Percentiles rank a stretch among this genome's conserved stretches.
Evolutionary conservation across 495 filamentous ascomycete species (phyloP).

Genomic region (Penicillium arizonense): DNA sequence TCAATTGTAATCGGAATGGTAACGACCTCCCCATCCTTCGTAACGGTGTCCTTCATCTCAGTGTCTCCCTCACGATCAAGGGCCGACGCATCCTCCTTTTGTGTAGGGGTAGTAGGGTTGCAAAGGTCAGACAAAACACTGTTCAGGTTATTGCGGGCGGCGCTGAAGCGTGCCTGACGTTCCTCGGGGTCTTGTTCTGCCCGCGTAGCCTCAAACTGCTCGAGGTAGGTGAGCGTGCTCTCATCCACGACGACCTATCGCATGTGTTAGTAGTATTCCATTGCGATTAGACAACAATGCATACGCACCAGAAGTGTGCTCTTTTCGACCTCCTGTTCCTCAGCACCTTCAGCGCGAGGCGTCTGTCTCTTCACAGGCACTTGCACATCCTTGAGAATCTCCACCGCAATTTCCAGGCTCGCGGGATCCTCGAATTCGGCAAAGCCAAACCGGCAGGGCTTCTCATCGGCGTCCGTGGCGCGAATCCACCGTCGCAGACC

Average conservation of each 20-base stretch:
- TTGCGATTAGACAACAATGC: background rate
- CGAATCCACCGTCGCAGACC: conserved; percentile 82
- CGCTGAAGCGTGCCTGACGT: conserved; percentile 64
- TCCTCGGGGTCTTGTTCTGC: conserved; percentile 65
- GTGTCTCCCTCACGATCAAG: conserved; percentile 66
- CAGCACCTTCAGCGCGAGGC: conserved; percentile 43
- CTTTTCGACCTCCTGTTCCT: conserved; percentile 65
- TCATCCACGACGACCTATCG: conserved; percentile 73
- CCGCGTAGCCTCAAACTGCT: conserved; percentile 68
- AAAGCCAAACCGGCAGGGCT: conserved; percentile 89
- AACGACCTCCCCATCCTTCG: conserved; percentile 70
- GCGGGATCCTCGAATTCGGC: conserved; percentile 94
- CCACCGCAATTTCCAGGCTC: conserved; percentile 80
- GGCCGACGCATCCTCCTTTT: conserved; percentile 46
- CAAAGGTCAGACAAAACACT: conserved; percentile 67
- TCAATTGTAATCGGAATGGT: conserved; percentile 88
- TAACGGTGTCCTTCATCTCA: conserved; percentile 64
- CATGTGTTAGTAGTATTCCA: conserved; percentile 11
- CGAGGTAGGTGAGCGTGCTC: conserved; percentile 73
- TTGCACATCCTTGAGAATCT: conserved; percentile 81
- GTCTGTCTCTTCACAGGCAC: conserved; percentile 76
- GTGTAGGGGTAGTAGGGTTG: conserved; percentile 57
- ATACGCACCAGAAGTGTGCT: conserved; percentile 57
- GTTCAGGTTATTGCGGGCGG: conserved; percentile 63
- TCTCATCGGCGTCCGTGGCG: conserved; percentile 76